These are phyloP conservation scores for Proliferodiscus dingleyae DNA, from an alignment of 2,329 filamentous ascomycete species.

Conservation along the genomic window DNA sequence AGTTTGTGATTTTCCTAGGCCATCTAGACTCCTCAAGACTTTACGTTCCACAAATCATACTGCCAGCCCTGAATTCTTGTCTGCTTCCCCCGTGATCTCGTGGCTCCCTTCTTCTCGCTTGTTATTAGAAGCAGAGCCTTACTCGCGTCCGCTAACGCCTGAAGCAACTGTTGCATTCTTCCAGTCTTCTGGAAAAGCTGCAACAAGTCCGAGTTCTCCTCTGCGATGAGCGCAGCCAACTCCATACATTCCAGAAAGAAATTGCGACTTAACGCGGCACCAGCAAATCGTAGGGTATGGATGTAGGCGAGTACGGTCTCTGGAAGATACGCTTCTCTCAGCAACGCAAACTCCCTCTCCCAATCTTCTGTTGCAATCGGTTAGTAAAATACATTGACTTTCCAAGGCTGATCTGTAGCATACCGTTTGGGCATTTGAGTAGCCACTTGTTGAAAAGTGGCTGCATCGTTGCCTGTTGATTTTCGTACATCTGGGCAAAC, in stretches of 20 bases:
- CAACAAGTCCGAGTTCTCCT: conserved; percentile 62
- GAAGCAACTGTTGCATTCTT: conserved; percentile 71
- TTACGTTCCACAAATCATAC: conserved; percentile 51
- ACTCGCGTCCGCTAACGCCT: conserved; percentile 57
- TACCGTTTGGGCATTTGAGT: conserved; percentile 26
- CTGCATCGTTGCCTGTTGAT: conserved; percentile 52
- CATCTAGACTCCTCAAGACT: conserved; percentile 9
- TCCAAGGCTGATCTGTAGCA: background rate
- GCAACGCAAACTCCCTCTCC: conserved; percentile 56
- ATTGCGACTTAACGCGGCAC: conserved; percentile 68
- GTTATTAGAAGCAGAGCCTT: conserved; percentile 41
- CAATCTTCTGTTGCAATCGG: conserved; percentile 33
- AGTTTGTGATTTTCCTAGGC: too few species aligned
- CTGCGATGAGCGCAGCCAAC: conserved; percentile 69
- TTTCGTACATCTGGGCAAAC: conserved; percentile 38
- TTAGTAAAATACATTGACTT: conserved; percentile 12
- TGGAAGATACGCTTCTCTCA: conserved; percentile 77
- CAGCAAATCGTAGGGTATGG: conserved; percentile 73
- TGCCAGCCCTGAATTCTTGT: conserved; percentile 59
- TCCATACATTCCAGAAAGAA: conserved; percentile 83
- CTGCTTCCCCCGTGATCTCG: conserved; percentile 49
- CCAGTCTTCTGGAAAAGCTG: conserved; percentile 57
- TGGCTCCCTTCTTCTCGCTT: conserved; percentile 43
- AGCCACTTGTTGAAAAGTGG: conserved; percentile 65
- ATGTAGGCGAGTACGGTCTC: conserved; percentile 83